A percentile compares a stretch with the other conserved stretches of the same genome.
Evolutionary conservation across 305 asterid genomes (phyloP).

Genomic region (Ilex paraguariensis): DNA sequence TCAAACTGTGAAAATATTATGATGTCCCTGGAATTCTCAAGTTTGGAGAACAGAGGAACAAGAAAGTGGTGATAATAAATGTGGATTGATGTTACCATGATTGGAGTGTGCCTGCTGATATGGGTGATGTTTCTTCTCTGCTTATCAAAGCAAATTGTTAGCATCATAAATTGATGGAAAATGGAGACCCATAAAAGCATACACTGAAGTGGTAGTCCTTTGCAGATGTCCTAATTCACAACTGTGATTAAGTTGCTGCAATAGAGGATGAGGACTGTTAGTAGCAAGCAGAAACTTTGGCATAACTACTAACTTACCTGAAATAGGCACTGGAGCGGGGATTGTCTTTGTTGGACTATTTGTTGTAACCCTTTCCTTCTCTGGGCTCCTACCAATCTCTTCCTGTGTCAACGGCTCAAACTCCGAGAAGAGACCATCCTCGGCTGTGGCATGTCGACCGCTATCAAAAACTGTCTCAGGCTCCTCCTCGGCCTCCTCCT

Average conservation of each 20-base stretch:
- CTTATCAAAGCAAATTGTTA: slow-evolving; percentile 8
- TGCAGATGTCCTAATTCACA: not conserved
- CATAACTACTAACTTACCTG: slow-evolving; percentile 8
- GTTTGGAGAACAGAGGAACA: no score
- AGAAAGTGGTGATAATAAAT: no score
- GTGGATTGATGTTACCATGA: slow-evolving; percentile 31
- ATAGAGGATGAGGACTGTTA: not conserved
- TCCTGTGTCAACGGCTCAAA: slow-evolving; percentile 30
- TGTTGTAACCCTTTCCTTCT: slow-evolving; percentile 16
- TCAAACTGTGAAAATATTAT: no score
- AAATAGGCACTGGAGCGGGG: slow-evolving; percentile 25
- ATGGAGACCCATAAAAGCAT: not conserved
- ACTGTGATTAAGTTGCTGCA: not conserved
- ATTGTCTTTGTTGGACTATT: slow-evolving; percentile 13
- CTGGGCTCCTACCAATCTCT: slow-evolving; percentile 10
- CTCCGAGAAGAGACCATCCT: slow-evolving; percentile 26
- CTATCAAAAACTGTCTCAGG: slow-evolving; percentile 25
- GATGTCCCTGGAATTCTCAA: no score
- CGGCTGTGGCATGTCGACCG: slow-evolving; percentile 22
- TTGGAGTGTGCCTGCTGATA: slow-evolving; percentile 29
- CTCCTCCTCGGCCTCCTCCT: slow-evolving; percentile 9
- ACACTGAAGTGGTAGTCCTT: not conserved
- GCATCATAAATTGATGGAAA: slow-evolving; percentile 1
- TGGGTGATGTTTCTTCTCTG: slow-evolving; percentile 45
- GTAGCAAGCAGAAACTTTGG: no score